Conservation (phyloP, 805 yeast genomes). For the Lipomyces yamadae region DNA sequence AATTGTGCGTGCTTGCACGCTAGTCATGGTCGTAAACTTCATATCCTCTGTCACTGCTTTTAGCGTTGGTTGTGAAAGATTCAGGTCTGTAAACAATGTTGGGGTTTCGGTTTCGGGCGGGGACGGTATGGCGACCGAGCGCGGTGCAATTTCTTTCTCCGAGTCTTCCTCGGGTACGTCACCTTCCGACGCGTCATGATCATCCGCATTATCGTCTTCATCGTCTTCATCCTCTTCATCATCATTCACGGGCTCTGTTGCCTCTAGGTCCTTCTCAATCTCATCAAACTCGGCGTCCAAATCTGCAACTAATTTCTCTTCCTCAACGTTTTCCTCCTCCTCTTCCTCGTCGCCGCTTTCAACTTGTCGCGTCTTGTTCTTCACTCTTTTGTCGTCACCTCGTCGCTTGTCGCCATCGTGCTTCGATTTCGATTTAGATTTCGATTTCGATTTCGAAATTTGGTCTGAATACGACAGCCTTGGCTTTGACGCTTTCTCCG, state of each 20-base stretch:
- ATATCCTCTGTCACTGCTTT: constrained; percentile 73
- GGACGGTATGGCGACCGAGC: background rate
- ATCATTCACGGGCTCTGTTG: constrained; percentile 30
- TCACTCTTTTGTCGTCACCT: background rate
- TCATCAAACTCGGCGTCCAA: constrained; percentile 27
- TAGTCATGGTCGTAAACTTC: constrained; percentile 93
- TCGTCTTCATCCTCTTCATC: constrained; percentile 41
- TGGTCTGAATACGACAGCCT: background rate
- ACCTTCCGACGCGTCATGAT: constrained; percentile 41
- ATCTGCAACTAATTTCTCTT: constrained; percentile 18
- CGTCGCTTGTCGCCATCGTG: background rate
- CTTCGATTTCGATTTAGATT: too few species aligned
- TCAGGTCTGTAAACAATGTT: constrained; percentile 55
- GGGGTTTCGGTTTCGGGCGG: constrained; percentile 12
- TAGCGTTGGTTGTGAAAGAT: constrained; percentile 79
- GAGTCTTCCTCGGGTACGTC: constrained; percentile 38
- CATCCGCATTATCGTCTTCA: constrained; percentile 3
- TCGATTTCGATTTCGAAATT: background rate
- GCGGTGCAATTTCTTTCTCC: constrained; percentile 9
- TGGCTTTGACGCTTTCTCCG: background rate
- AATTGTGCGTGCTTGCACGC: constrained; percentile 92
- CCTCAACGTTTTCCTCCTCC: constrained; percentile 8
- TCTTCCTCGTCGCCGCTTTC: constrained; percentile 9
- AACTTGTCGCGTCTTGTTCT: background rate
- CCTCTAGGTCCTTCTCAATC: constrained; percentile 24